Percentiles rank a stretch among this genome's conserved stretches.
Conservation (phyloP, 2,329 filamentous ascomycete species). For the Claviceps purpurea region DNA sequence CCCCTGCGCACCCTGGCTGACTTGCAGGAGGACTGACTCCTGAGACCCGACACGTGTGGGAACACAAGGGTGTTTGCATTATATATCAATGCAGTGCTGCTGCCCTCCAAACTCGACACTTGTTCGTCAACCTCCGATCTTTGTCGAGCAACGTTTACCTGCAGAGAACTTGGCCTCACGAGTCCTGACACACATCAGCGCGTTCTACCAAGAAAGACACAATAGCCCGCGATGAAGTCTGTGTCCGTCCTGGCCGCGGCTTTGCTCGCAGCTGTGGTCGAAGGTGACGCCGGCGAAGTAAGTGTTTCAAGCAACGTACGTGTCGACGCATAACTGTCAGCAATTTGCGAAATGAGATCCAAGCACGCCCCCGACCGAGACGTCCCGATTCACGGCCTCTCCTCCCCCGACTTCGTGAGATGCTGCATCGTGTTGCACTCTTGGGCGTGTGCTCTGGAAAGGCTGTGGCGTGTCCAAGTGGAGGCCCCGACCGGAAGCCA, state of each 20-base stretch:
- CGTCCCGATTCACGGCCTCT: too few relatives aligned
- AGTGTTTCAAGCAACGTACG: constrained; percentile 2
- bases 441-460: background rate
- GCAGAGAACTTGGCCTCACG: background rate
- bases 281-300: constrained; percentile 8
- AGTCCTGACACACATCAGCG: background rate
- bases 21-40: background rate
- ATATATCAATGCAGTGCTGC: too few relatives aligned
- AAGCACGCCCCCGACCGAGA: background rate
- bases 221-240: constrained; percentile 19
- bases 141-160: background rate
- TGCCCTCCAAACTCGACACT: too few relatives aligned
- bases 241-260: constrained; percentile 17
- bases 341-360: background rate
- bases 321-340: background rate
- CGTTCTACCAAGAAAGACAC: background rate
- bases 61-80: too few relatives aligned
- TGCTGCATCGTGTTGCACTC: background rate
- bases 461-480: background rate
- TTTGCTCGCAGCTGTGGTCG: constrained; percentile 17
- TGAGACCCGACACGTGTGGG: background rate
- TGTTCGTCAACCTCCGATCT: background rate
- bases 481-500: background rate
- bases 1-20: background rate
- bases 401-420: background rate